Conservation (phyloP, 148 eudicot genomes). For the Nepenthes gracilis region DNA sequence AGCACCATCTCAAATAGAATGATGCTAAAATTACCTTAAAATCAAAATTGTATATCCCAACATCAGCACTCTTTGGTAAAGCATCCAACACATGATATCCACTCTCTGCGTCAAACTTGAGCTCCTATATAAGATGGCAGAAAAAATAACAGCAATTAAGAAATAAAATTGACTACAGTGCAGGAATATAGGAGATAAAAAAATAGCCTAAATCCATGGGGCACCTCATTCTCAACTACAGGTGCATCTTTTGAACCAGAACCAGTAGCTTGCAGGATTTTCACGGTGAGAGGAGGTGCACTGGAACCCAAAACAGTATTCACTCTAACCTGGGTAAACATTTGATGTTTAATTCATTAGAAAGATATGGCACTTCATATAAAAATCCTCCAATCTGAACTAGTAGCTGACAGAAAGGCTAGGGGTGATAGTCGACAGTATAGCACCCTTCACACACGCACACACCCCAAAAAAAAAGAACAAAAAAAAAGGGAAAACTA, state of each 20-base stretch:
- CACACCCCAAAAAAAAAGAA: too few relatives aligned
- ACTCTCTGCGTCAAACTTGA: constrained; percentile 49
- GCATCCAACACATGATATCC: constrained; percentile 60
- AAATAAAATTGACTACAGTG: constrained; percentile 2
- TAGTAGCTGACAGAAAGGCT: neutral
- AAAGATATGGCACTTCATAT: neutral
- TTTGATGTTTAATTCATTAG: neutral
- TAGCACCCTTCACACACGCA: neutral
- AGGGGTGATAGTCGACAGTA: neutral
- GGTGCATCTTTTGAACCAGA: constrained; percentile 65
- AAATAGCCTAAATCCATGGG: constrained; percentile 1
- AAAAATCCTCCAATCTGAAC: too few relatives aligned
- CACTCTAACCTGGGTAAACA: constrained; percentile 55
- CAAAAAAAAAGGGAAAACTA: too few relatives aligned
- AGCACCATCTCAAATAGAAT: neutral
- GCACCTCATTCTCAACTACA: constrained; percentile 64
- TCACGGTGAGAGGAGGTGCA: constrained; percentile 69
- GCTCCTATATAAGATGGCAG: constrained; percentile 38
- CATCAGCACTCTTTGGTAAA: constrained; percentile 53
- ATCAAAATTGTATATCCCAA: constrained; percentile 58
- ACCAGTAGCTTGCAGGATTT: constrained; percentile 54
- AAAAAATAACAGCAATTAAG: constrained; percentile 5
- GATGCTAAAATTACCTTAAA: neutral
- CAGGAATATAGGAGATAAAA: neutral
- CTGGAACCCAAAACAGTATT: constrained; percentile 71